Conservation (phyloP, 1,284 basidiomycete species). For the Cryptococcus sp. region DNA sequence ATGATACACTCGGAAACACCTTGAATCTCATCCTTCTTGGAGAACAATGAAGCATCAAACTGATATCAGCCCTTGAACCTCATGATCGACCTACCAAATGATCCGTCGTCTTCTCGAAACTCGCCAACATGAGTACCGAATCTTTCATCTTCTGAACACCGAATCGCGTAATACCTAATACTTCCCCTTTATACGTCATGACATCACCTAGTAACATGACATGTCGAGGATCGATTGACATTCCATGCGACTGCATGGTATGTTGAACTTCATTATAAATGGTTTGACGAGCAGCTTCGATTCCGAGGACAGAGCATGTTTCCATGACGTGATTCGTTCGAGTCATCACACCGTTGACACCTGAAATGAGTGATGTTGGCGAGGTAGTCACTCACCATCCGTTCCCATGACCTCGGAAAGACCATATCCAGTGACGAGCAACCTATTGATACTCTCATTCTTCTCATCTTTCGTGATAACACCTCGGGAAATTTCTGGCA, state of each 20-base stretch:
- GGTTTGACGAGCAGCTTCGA: conserved; percentile 90
- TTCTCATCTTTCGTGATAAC: conserved; percentile 86
- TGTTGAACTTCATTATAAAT: conserved; percentile 98
- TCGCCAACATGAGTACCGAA: conserved; percentile 97
- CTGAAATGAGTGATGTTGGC: conserved; percentile 46
- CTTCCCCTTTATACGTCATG: conserved; percentile 99
- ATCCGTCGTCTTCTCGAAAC: conserved; percentile 99
- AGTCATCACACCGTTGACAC: conserved; percentile 86
- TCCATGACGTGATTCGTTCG: conserved; percentile 98
- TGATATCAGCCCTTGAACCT: conserved; percentile 15
- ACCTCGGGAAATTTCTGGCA: conserved; percentile 76
- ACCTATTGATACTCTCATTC: conserved; percentile 24
- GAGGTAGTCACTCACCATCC: conserved; percentile 60
- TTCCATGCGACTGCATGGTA: conserved; percentile 95
- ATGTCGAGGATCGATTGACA: conserved; percentile 98
- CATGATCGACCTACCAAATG: conserved; percentile 60
- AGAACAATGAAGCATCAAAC: conserved; percentile 94
- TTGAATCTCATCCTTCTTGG: conserved; percentile 90
- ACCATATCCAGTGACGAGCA: conserved; percentile 96
- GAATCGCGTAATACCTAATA: conserved; percentile 96
- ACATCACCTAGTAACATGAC: conserved; percentile 98
- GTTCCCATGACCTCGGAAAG: conserved; percentile 95
- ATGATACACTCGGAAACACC: conserved; percentile 99
- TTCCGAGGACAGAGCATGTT: conserved; percentile 87
- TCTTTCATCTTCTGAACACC: conserved; percentile 99